Percentiles rank a stretch among this genome's conserved stretches.
These are phyloP conservation scores for Tolypocladium ovalisporum DNA, from an alignment of 2,329 filamentous ascomycete genomes.

Conservation along the genomic window DNA sequence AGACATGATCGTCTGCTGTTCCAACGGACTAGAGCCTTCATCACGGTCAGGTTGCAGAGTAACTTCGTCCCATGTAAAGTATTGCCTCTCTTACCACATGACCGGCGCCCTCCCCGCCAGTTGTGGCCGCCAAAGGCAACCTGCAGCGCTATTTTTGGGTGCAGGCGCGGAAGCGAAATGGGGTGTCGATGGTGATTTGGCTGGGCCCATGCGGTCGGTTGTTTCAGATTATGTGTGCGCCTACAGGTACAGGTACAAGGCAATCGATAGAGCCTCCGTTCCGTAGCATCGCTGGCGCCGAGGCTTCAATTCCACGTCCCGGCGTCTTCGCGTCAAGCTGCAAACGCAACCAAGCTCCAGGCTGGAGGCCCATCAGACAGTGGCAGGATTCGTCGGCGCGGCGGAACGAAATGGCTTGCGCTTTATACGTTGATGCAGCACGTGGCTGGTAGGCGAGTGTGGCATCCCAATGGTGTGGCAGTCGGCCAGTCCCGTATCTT, in stretches of 20 bases:
- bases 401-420: background rate
- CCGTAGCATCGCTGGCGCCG: background rate
- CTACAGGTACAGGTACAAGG: too few relatives aligned
- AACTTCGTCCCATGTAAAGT: background rate
- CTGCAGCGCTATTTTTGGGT: slow-evolving; percentile 10
- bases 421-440: background rate
- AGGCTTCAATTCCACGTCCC: background rate
- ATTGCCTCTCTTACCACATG: background rate
- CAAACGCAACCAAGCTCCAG: background rate
- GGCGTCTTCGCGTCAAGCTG: background rate
- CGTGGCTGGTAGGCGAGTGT: background rate
- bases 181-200: slow-evolving; percentile 6
- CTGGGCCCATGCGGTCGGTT: slow-evolving; percentile 1
- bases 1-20: background rate
- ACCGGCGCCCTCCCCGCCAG: background rate
- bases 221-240: slow-evolving; percentile 13
- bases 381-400: background rate
- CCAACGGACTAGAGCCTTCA: background rate
- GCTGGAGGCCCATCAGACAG: background rate
- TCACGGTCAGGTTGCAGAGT: background rate
- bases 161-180: background rate
- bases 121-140: background rate
- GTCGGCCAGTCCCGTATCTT: background rate
- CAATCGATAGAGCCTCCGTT: slow-evolving; percentile 4
- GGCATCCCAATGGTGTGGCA: background rate